Base-by-base conservation (phyloP, 306 rosid species). In the Pyrus betulifolia region DNA sequence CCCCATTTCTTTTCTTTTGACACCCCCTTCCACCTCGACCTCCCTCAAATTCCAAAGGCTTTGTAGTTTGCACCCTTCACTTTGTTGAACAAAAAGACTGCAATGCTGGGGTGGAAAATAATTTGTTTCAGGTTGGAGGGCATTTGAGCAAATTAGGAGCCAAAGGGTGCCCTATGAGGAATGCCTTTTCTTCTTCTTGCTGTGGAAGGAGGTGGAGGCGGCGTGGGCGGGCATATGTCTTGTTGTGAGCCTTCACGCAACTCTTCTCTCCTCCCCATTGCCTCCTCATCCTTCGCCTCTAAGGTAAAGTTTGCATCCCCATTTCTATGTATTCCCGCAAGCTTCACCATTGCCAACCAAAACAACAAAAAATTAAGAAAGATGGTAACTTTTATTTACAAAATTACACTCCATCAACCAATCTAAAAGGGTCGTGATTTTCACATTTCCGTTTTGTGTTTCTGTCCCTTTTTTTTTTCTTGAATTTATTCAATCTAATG, bases 101-200 rank as follows among this genome's bases (percentile, higher is more conserved):
- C 55, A 15, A 49, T 49, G 6, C 55, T 6, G 21, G 21, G 55
- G 1, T 15, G 55, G 21, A 49, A 35, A 33, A 72, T 23, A 58
- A 74, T 66, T 35, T 66, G 49, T 46, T 4, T 62, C 46, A 62
- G 44, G 7, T 27, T 60, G 45, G 69, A 8, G 55, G 55, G 59
- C 18, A 25, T 61, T 61, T 61, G 21, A 33, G 63, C 28, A 77
- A 84, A 64, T 67, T 85, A 94, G 74, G 92, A 80, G 65, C 87
- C 89, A 83, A 94, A 89, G 69, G 98, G 98, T 68, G 98, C 98
- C 76, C 98, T 87, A 55, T 83, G 97, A 79, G 98, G 98, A 79
- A 92, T 90, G 73, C 98, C 98, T 89, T 94, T 94, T 77, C 98
- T 94, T 89, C 98, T 92, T 57, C 98, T 89, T 83, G 91, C 79